A percentile compares a stretch with the other conserved stretches of the same genome.
These are phyloP conservation scores for Ophiostoma sp. DNA, from an alignment of 2,329 filamentous ascomycete species.

Conservation along the genomic window DNA sequence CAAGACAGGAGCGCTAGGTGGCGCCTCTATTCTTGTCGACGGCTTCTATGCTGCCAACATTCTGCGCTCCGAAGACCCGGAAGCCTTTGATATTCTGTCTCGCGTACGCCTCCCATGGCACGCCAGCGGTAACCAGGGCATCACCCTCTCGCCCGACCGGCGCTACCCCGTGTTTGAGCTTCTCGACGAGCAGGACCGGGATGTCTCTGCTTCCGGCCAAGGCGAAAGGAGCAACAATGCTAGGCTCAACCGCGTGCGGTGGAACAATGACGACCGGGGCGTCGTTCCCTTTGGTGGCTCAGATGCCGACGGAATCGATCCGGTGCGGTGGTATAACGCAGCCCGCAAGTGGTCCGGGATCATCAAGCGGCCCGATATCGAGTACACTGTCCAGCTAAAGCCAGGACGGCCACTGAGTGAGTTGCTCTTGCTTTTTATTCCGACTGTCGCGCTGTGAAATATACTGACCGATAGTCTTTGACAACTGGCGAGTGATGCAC, in stretches of 20 bases:
- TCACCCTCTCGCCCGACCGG: constrained; percentile 68
- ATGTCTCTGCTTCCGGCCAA: constrained; percentile 10
- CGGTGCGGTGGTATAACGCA: constrained; percentile 70
- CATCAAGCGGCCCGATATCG: constrained; percentile 56
- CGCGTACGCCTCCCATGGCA: constrained; percentile 64
- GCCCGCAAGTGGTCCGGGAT: constrained; percentile 69
- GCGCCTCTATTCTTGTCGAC: constrained; percentile 77
- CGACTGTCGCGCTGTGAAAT: not conserved
- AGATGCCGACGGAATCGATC: constrained; percentile 33
- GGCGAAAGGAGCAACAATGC: not conserved
- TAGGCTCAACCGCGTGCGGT: constrained; percentile 60
- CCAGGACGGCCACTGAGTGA: constrained; percentile 73
- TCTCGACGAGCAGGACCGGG: constrained; percentile 35
- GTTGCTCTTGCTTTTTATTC: constrained; percentile 30
- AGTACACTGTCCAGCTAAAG: constrained; percentile 75
- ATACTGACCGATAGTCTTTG: constrained; percentile 61
- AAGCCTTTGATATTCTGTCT: constrained; percentile 54
- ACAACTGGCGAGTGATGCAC: constrained; percentile 93
- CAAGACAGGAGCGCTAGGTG: constrained; percentile 47
- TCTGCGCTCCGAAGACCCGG: constrained; percentile 49
- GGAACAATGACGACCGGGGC: constrained; percentile 90
- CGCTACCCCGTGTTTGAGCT: constrained; percentile 68
- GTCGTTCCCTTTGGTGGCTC: constrained; percentile 51
- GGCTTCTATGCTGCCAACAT: constrained; percentile 68
- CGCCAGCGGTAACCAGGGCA: constrained; percentile 82